These are phyloP conservation scores for Nicotiana otophora DNA, from an alignment of 257 asterid species.

Conservation along the genomic window DNA sequence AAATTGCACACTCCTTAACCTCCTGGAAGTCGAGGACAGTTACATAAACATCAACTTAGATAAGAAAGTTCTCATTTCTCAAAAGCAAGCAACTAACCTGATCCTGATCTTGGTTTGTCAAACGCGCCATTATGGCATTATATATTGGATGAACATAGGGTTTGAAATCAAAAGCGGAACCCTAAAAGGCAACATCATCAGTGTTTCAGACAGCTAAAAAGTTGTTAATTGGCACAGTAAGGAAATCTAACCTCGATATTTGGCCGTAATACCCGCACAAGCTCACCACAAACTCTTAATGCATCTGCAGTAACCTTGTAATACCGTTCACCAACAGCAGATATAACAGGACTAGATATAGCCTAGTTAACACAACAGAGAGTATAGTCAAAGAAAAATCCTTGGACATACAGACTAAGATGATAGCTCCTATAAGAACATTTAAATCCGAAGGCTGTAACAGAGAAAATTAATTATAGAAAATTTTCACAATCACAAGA, in stretches of 20 bases:
- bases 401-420: background rate
- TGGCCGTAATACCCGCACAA: slow-evolving; percentile 91
- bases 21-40: slow-evolving; percentile 48
- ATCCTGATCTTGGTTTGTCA: slow-evolving; percentile 99
- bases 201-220: slow-evolving; percentile 8
- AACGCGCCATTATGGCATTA: slow-evolving; percentile 86
- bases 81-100: slow-evolving; percentile 52
- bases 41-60: slow-evolving; percentile 16
- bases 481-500: background rate
- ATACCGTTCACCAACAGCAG: slow-evolving; percentile 94
- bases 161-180: slow-evolving; percentile 70
- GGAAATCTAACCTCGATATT: slow-evolving; percentile 52
- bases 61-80: slow-evolving; percentile 9
- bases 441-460: background rate
- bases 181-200: slow-evolving; percentile 39
- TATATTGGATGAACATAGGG: slow-evolving; percentile 87
- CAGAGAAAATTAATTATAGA: background rate
- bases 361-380: slow-evolving; percentile 42
- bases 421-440: background rate
- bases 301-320: slow-evolving; percentile 99
- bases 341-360: slow-evolving; percentile 82
- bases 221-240: background rate
- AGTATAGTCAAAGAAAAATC: background rate
- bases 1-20: slow-evolving; percentile 98
- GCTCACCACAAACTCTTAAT: slow-evolving; percentile 94